These are phyloP conservation scores for Cercospora sp. DNA, from an alignment of 2,329 filamentous ascomycete genomes.

Conservation along the genomic window DNA sequence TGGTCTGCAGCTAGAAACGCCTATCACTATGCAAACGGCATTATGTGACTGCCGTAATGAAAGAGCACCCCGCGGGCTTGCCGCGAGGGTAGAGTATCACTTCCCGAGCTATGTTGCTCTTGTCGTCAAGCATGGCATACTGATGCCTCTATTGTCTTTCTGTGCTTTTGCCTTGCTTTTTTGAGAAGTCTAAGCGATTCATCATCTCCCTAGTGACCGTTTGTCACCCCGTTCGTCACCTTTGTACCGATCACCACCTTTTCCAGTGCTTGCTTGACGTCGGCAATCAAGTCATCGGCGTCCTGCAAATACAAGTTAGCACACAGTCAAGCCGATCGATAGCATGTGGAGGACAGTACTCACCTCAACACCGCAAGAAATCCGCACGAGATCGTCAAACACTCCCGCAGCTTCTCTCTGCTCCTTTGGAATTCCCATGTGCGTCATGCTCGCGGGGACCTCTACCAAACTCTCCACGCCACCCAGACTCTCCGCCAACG, in stretches of 20 bases:
- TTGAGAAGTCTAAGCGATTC: neutral
- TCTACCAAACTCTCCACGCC: slow-evolving; percentile 91
- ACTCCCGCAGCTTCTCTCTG: slow-evolving; percentile 91
- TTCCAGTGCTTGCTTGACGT: slow-evolving; percentile 81
- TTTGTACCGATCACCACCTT: slow-evolving; percentile 62
- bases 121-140: neutral
- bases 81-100: neutral
- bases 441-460: slow-evolving; percentile 93
- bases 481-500: slow-evolving; percentile 86
- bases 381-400: slow-evolving; percentile 87
- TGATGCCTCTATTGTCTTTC: slow-evolving; percentile 11
- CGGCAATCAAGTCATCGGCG: slow-evolving; percentile 74
- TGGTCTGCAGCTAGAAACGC: neutral
- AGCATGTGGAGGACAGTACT: neutral
- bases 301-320: slow-evolving; percentile 52
- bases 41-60: neutral
- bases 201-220: slow-evolving; percentile 17
- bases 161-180: slow-evolving; percentile 7
- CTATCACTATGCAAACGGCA: neutral
- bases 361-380: slow-evolving; percentile 86
- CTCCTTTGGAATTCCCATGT: slow-evolving; percentile 88
- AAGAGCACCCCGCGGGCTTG: neutral
- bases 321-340: neutral
- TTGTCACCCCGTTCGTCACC: slow-evolving; percentile 43
- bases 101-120: neutral